These are phyloP conservation scores for Rasamsonia emersonii DNA, from an alignment of 2,329 filamentous ascomycete species.

Conservation along the genomic window DNA sequence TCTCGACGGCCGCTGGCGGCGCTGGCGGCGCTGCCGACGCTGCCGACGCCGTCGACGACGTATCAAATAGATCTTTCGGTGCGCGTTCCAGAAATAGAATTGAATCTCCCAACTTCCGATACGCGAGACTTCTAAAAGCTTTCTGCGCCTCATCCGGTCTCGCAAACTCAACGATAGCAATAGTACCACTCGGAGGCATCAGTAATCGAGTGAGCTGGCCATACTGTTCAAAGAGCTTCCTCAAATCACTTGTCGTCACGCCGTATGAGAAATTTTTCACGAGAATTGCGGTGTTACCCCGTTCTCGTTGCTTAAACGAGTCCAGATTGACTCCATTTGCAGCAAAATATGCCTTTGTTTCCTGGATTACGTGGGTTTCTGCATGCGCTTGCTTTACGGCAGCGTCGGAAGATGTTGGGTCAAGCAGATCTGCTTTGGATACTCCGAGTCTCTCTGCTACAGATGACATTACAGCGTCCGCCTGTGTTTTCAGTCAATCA, in stretches of 20 bases:
- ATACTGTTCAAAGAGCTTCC: constrained; percentile 74
- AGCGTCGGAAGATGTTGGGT: constrained; percentile 91
- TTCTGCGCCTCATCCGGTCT: constrained; percentile 70
- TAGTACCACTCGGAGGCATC: constrained; percentile 87
- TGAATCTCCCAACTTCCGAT: constrained; percentile 83
- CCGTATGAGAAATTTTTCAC: constrained; percentile 93
- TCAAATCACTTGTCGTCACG: constrained; percentile 68
- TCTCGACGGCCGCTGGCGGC: constrained; percentile 19
- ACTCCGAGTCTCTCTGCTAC: constrained; percentile 80
- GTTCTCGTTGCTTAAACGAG: constrained; percentile 75
- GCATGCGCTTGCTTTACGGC: constrained; percentile 95
- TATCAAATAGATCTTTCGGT: constrained; percentile 67
- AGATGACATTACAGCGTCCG: constrained; percentile 84
- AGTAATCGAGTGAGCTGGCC: constrained; percentile 73
- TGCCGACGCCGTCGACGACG: constrained; percentile 25
- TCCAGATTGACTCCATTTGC: constrained; percentile 85
- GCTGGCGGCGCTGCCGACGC: constrained; percentile 24
- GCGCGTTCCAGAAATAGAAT: constrained; percentile 91
- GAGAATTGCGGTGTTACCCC: constrained; percentile 78
- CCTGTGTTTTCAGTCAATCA: constrained; percentile 22
- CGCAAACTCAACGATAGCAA: constrained; percentile 84
- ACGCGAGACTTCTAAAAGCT: constrained; percentile 78
- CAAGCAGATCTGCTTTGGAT: constrained; percentile 81
- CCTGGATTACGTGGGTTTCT: constrained; percentile 91
- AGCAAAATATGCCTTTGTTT: constrained; percentile 85